Base-by-base conservation (phyloP, 768 basidiomycete species). In the Amanita jacksonii region DNA sequence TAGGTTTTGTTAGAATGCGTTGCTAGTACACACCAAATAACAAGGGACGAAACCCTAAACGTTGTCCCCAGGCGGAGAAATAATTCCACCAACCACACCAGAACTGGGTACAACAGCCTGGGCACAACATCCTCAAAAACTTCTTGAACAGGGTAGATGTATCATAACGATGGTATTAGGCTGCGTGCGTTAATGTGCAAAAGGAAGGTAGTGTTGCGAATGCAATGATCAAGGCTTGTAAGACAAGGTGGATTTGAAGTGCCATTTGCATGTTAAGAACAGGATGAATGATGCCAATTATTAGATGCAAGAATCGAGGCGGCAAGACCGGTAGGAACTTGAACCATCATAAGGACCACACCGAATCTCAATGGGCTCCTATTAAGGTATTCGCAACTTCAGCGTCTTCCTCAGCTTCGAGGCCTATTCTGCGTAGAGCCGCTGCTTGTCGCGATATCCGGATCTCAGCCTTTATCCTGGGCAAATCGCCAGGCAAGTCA, bases 401-500 rank as follows among this genome's bases (percentile, higher is more conserved):
- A 12, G 24, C 48, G 19, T 24, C 41, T 18, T 42, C 49, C 28
- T 46, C 31, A 13, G 53, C 49, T 43, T 51, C 49, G 27, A 31
- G 10, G 18, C 36, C 44, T 38, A 53, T 49, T 34, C 46, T 38
- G 5, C 54, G 50, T 6, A 51, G 42, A 43, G 64, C 66, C 37
- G 62, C 62, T 18, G 52, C 53, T 47, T 66, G 59, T 32, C 66
- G 58, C 46, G 61, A 55, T 22, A 67, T 48, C 41, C 71, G 70
- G 51, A 77, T 76, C 45, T 74, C 66, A 6, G 67, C 74, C 59
- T 81, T 83, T 27, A 86, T 55, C 24, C 62, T 63, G 2, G 73
- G 69, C 7, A 89, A 67, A 52, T 85, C 82, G 1, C 67, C 68
- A 9, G 60, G 54, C 34, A 90, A 64, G 24, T 76, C 68, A 13